Percentiles rank a stretch among this genome's conserved stretches.
Evolutionary conservation across 106 monocot genomes (phyloP).

Genomic region (Acanthochlamys bracteata): DNA sequence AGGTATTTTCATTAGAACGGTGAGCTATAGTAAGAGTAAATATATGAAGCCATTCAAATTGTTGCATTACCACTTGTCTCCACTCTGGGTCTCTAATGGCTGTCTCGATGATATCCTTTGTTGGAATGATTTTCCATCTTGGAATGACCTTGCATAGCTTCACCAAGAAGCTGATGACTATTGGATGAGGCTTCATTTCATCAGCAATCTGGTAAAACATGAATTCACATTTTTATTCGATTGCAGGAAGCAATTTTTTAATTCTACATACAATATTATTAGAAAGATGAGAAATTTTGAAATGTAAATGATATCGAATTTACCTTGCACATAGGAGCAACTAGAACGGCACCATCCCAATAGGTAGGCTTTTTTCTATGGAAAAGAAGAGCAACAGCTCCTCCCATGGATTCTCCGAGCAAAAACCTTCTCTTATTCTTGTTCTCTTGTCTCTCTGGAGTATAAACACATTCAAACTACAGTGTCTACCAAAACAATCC

Average conservation of each 20-base stretch:
- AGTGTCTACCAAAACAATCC: no score
- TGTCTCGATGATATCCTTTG: constrained; percentile 39
- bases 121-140: constrained; percentile 49
- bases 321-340: constrained; percentile 77
- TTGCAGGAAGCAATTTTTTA: neutral
- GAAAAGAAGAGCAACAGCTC: constrained; percentile 39
- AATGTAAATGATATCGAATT: neutral
- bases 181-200: constrained; percentile 49
- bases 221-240: neutral
- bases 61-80: constrained; percentile 27
- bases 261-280: neutral
- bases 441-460: constrained; percentile 39
- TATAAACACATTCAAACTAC: neutral
- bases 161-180: constrained; percentile 25
- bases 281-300: neutral
- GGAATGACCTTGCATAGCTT: constrained; percentile 35
- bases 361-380: constrained; percentile 35
- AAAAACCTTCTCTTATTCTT: constrained; percentile 38
- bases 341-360: constrained; percentile 60
- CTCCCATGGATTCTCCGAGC: constrained; percentile 74
- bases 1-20: neutral
- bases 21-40: no score
- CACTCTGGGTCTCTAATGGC: constrained; percentile 31
- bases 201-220: constrained; percentile 39
- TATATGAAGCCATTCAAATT: no score